Evolutionary conservation across 2,329 filamentous ascomycete genomes (phyloP).

Genomic region (Penicillium sp.): DNA sequence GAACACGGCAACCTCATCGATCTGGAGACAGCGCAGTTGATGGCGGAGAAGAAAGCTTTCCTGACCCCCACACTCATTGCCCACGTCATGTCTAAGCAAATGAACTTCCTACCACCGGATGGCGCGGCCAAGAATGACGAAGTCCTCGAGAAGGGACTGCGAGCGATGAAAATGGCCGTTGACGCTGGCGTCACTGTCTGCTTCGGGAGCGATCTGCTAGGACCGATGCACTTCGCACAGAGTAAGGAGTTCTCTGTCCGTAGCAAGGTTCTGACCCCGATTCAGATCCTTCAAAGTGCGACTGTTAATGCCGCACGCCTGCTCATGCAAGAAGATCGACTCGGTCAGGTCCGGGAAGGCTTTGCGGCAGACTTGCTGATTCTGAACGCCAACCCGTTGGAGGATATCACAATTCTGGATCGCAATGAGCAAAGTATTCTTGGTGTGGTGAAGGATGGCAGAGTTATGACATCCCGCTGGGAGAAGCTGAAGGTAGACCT

Average conservation of each 20-base stretch:
- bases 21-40: constrained; percentile 51
- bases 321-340: constrained; percentile 49
- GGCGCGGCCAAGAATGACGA: constrained; percentile 56
- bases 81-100: constrained; percentile 53
- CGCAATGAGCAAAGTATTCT: constrained; percentile 53
- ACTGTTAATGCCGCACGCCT: constrained; percentile 59
- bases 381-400: constrained; percentile 57
- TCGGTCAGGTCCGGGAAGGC: constrained; percentile 57
- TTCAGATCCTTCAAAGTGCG: constrained; percentile 55
- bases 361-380: constrained; percentile 60
- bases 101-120: constrained; percentile 35
- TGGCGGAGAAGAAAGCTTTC: constrained; percentile 55
- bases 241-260: constrained; percentile 55
- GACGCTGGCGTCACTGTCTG: constrained; percentile 60
- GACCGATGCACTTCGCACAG: constrained; percentile 55
- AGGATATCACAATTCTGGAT: constrained; percentile 59
- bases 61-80: constrained; percentile 60
- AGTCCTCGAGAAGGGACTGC: constrained; percentile 54
- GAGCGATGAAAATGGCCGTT: constrained; percentile 53
- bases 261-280: constrained; percentile 45
- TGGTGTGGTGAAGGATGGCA: constrained; percentile 60
- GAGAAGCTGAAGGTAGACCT: neutral
- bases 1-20: constrained; percentile 57
- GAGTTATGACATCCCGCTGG: constrained; percentile 38
- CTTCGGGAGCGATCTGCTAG: constrained; percentile 60